These are phyloP conservation scores for Aureobasidium leucospermi DNA, from an alignment of 2,329 filamentous ascomycete species.

Conservation along the genomic window DNA sequence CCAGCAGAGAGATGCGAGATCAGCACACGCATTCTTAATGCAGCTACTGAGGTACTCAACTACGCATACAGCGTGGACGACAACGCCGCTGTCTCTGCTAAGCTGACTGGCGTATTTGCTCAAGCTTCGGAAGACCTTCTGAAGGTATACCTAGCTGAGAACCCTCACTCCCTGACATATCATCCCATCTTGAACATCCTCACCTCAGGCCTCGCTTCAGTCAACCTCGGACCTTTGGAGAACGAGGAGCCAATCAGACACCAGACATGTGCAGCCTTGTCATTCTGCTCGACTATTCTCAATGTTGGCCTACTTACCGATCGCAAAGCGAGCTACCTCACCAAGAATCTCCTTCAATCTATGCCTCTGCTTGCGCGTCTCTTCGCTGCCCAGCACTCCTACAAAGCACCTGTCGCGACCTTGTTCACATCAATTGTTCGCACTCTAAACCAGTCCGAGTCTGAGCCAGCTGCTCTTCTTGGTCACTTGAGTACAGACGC, in stretches of 20 bases:
- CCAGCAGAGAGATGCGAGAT: constrained; percentile 62
- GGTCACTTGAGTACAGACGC: constrained; percentile 78
- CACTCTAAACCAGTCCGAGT: constrained; percentile 52
- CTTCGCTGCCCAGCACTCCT: constrained; percentile 61
- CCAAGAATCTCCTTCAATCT: constrained; percentile 68
- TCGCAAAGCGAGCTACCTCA: constrained; percentile 54
- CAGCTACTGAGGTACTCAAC: constrained; percentile 64
- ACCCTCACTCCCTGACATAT: constrained; percentile 63
- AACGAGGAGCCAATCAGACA: not conserved
- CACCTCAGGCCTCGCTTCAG: constrained; percentile 38
- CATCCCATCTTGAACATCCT: constrained; percentile 70
- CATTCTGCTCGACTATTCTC: constrained; percentile 62
- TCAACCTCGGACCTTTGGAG: constrained; percentile 24
- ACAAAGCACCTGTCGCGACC: constrained; percentile 57
- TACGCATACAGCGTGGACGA: constrained; percentile 71
- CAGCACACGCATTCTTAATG: constrained; percentile 57
- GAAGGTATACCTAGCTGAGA: constrained; percentile 66
- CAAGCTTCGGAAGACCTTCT: constrained; percentile 69
- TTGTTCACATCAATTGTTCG: constrained; percentile 69
- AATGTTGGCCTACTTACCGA: constrained; percentile 60
- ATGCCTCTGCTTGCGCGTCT: constrained; percentile 69
- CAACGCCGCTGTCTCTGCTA: constrained; percentile 37
- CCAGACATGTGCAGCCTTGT: constrained; percentile 57
- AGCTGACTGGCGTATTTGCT: constrained; percentile 57
- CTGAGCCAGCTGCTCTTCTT: constrained; percentile 89